A percentile compares a stretch with the other conserved stretches of the same genome.
These are phyloP conservation scores for Tephrocybe sp. DNA, from an alignment of 768 basidiomycete genomes.

Conservation along the genomic window DNA sequence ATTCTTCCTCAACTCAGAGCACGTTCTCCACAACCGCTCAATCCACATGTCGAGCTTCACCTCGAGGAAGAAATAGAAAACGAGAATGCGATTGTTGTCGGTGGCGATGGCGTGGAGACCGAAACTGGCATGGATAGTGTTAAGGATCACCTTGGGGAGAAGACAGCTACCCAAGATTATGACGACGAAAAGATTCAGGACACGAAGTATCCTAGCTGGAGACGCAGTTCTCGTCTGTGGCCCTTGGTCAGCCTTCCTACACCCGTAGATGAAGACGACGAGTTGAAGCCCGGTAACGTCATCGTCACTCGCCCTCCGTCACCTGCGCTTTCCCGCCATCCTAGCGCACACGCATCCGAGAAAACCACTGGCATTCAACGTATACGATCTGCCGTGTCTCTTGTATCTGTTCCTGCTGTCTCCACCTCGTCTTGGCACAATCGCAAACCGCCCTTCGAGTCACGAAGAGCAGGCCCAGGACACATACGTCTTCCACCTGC, in stretches of 20 bases:
- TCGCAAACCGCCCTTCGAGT: conserved; percentile 10
- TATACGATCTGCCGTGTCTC: conserved; percentile 33
- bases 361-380: conserved; percentile 25
- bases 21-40: conserved; percentile 52
- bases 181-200: conserved; percentile 11
- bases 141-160: conserved; percentile 34
- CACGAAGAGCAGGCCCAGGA: conserved; percentile 12
- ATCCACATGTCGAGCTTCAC: conserved; percentile 51
- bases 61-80: conserved; percentile 74
- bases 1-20: conserved; percentile 55
- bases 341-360: conserved; percentile 7
- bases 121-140: conserved; percentile 39
- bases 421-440: conserved; percentile 7
- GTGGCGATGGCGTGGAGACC: conserved; percentile 70
- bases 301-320: conserved; percentile 14
- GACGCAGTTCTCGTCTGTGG: conserved; percentile 21
- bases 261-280: conserved; percentile 23
- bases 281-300: conserved; percentile 14
- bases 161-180: conserved; percentile 13
- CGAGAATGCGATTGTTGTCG: conserved; percentile 64
- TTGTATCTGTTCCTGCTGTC: conserved; percentile 23
- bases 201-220: conserved; percentile 18
- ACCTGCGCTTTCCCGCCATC: conserved; percentile 9
- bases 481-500: conserved; percentile 25
- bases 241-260: conserved; percentile 20